Evolutionary conservation across 371 early-diverging fungal species (phyloP).

Genomic region (Mortierella polycephala): DNA sequence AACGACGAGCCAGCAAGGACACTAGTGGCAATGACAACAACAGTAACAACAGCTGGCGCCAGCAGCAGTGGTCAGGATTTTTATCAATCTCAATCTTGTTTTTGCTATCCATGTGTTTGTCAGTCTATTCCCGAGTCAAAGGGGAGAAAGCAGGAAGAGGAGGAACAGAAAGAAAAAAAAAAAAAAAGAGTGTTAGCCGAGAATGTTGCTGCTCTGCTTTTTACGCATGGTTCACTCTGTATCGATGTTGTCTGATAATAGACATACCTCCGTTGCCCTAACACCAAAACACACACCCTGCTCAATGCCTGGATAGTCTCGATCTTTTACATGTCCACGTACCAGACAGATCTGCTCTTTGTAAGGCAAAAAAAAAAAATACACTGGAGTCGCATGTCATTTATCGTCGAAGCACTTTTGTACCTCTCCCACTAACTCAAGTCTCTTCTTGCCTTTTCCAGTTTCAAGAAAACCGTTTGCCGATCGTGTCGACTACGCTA

Average conservation of each 20-base stretch:
- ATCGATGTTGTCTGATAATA: no score
- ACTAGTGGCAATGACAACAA: no score
- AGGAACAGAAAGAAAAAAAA: background rate
- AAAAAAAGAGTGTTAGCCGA: background rate
- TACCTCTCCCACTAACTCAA: constrained; percentile 2
- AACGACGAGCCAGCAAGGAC: no score
- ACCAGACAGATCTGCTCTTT: constrained; percentile 80
- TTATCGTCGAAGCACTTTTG: background rate
- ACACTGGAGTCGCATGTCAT: background rate
- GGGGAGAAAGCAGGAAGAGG: background rate
- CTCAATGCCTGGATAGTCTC: constrained; percentile 49
- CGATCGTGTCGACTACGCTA: constrained; percentile 66
- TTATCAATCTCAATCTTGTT: background rate
- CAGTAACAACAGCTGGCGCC: no score
- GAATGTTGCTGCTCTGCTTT: background rate
- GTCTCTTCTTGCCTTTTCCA: constrained; percentile 15
- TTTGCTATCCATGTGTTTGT: constrained; percentile 17
- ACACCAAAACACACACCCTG: background rate
- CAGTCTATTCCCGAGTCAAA: background rate
- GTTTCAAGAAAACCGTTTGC: constrained; percentile 72
- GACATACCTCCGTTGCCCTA: no score
- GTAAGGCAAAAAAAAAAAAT: constrained; percentile 51
- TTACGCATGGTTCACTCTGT: no score
- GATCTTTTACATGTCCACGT: constrained; percentile 77
- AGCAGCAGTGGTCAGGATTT: background rate